These are phyloP conservation scores for Fusarium continuum DNA, from an alignment of 2,329 filamentous ascomycete species.

Conservation along the genomic window DNA sequence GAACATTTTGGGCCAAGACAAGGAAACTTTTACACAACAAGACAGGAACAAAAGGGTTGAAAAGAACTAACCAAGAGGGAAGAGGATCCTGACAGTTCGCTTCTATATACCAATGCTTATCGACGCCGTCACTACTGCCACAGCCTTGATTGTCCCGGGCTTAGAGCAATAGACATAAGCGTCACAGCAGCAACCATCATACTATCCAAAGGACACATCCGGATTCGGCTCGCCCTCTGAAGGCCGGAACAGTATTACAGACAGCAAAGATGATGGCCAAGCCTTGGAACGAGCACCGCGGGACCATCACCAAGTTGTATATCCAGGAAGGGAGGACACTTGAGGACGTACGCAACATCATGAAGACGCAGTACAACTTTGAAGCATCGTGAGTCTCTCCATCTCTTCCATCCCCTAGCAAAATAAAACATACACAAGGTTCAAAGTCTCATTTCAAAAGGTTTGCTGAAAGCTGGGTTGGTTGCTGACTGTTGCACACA, in stretches of 20 bases:
- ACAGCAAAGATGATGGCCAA: slow-evolving; percentile 53
- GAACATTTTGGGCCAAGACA: background rate
- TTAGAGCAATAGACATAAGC: slow-evolving; percentile 13
- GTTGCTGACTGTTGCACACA: slow-evolving; percentile 4
- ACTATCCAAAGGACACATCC: background rate
- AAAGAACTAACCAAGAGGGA: background rate
- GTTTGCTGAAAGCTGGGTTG: background rate
- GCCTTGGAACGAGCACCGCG: slow-evolving; percentile 52
- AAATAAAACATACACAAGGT: too few relatives aligned
- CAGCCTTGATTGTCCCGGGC: slow-evolving; percentile 35
- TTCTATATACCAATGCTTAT: slow-evolving; percentile 24
- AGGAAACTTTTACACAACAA: background rate
- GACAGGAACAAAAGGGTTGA: background rate
- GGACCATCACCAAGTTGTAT: slow-evolving; percentile 53
- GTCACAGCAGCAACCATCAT: slow-evolving; percentile 2
- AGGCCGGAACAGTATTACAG: background rate
- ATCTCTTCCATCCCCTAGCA: background rate
- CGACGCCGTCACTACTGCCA: slow-evolving; percentile 16
- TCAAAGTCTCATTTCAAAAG: too few relatives aligned
- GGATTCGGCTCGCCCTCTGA: background rate
- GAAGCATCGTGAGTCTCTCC: slow-evolving; percentile 51
- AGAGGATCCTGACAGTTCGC: background rate
- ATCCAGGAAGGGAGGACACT: slow-evolving; percentile 52
- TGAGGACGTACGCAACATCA: slow-evolving; percentile 52
- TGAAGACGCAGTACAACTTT: slow-evolving; percentile 53